Conservation (phyloP, 768 basidiomycete genomes). For the Leccinellum albellum region DNA sequence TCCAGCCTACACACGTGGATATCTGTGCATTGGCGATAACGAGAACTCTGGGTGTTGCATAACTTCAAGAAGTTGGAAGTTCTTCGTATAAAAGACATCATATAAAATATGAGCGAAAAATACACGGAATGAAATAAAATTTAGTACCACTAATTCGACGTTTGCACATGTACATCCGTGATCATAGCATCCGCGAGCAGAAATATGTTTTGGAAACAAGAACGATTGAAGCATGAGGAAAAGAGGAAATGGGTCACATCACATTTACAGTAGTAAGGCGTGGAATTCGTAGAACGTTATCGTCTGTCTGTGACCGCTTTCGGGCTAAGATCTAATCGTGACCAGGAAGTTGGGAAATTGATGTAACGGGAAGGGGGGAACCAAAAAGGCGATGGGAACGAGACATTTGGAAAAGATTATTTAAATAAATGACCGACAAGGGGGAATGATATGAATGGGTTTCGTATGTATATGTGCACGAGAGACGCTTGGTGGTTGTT, state of each 20-base stretch:
- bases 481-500: not conserved
- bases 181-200: not conserved
- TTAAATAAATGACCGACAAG: not conserved
- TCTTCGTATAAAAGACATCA: not conserved
- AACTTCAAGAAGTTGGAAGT: no score
- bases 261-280: not conserved
- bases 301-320: not conserved
- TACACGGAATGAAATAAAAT: no score
- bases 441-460: not conserved
- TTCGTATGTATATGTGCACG: not conserved
- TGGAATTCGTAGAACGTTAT: not conserved
- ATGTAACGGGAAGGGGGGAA: not conserved
- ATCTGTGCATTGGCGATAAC: no score
- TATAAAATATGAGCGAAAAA: not conserved
- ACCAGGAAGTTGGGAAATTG: not conserved
- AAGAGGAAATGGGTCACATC: not conserved
- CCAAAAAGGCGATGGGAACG: not conserved
- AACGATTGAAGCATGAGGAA: not conserved
- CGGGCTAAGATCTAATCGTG: not conserved
- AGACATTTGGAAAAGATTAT: not conserved
- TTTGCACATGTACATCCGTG: not conserved
- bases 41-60: no score
- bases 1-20: no score
- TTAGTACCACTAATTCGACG: no score
- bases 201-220: not conserved